Evolutionary conservation across 768 basidiomycete genomes (phyloP).

Genomic region (Boletus bicolor): DNA sequence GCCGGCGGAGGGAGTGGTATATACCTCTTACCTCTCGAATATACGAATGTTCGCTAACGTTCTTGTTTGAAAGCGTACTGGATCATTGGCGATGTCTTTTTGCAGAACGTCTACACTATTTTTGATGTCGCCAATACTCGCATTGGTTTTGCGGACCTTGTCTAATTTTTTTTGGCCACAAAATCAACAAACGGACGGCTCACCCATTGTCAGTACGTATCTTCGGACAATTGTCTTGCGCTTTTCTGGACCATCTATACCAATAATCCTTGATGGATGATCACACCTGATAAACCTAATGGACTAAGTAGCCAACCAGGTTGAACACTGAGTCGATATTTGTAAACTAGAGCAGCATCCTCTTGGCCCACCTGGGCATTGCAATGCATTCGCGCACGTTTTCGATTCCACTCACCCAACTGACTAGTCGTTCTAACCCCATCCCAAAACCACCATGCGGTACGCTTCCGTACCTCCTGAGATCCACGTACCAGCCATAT

Average conservation of each 20-base stretch:
- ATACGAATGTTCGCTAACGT: neutral
- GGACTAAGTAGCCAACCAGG: neutral
- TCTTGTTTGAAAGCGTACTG: constrained; percentile 22
- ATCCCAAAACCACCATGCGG: constrained; percentile 96
- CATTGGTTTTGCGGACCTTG: constrained; percentile 41
- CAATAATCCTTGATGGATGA: neutral
- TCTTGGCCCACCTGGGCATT: constrained; percentile 86
- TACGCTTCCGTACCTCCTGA: constrained; percentile 80
- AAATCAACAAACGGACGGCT: neutral
- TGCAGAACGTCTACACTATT: constrained; percentile 32
- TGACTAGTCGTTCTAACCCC: constrained; percentile 89
- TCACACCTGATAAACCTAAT: neutral
- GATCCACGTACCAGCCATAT: constrained; percentile 75
- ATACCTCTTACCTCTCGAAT: neutral
- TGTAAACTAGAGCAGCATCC: constrained; percentile 55
- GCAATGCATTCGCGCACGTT: constrained; percentile 93
- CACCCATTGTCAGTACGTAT: too few relatives aligned
- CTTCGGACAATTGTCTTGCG: neutral
- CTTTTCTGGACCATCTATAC: neutral
- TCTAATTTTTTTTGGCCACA: constrained; percentile 3
- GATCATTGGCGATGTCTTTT: constrained; percentile 36
- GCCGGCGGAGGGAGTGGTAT: constrained; percentile 28
- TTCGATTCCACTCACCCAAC: constrained; percentile 81
- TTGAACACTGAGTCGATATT: neutral
- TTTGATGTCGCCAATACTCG: constrained; percentile 33